Evolutionary conservation across 2,329 filamentous ascomycete genomes (phyloP), one percentile per base, ranked within the genome.

Genomic region (Colletotrichum lupini): DNA sequence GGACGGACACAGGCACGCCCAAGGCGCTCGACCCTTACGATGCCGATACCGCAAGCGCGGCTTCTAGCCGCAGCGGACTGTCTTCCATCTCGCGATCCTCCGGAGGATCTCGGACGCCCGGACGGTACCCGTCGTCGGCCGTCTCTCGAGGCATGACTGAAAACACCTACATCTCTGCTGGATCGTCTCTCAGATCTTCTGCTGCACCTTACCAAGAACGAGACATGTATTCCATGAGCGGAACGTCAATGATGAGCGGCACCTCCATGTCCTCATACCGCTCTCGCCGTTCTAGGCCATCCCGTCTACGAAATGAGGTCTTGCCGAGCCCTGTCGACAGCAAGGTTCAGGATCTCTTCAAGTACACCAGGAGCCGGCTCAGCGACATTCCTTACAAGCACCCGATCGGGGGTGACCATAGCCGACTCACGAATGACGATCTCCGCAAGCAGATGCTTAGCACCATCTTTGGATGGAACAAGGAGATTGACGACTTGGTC

Each of bases 381-480:
- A 93, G 90, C 74, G 95, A 98, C 75, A 90, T 98, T 4, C 92
- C 94, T 0, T 97, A 97, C 80, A 92, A 93, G 77, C 91, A 93
- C 60, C 90, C 92, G 0, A 88, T 91, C 16, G 83, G 86, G 1
- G 77, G 87, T 16, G 89, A 92, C 75, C 87, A 90, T 68, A 82
- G 85, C 3, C 88, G 88, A 32, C 83, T 94, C 28, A 94, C 93
- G 3, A 92, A 92, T 74, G 93, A 98, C 77, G 92, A 97, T 76
- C 88, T 98, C 57, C 92, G 96, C 60, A 89, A 89, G 59, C 95
- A 98, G 81, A 98, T 99, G 95, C 88, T 99, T 5, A 94, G 89
- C 76, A 93, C 95, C 6, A 95, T 99, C 2, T 99, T 99, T 81
- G 97, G 97, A 3, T 99, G 97, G 95, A 92, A 96, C 65, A 92